Evolutionary conservation across 2,329 filamentous ascomycete genomes (phyloP).

Genomic region (Dryadomyces sulphureus): DNA sequence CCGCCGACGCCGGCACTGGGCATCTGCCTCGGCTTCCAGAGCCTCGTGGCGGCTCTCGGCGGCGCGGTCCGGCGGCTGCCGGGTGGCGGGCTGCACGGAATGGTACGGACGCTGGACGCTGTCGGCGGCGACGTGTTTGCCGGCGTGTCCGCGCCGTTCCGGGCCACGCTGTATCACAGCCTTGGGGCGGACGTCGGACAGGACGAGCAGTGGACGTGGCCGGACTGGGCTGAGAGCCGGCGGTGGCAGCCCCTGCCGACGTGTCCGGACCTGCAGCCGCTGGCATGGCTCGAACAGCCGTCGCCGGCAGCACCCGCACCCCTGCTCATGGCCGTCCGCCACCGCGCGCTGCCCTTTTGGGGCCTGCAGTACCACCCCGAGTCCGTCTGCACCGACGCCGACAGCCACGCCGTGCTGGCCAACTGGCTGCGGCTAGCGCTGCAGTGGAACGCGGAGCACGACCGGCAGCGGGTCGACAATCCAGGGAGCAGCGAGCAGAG

Average conservation of each 20-base stretch:
- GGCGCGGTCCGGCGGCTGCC: slow-evolving; percentile 43
- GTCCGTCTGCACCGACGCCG: slow-evolving; percentile 64
- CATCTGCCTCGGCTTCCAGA: slow-evolving; percentile 83
- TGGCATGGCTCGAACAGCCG: slow-evolving; percentile 45
- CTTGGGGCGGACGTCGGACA: slow-evolving; percentile 40
- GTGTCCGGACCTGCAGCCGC: slow-evolving; percentile 32
- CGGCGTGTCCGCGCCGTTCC: slow-evolving; percentile 37
- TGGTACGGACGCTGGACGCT: slow-evolving; percentile 38
- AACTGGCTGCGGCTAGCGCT: slow-evolving; percentile 62
- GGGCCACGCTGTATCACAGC: slow-evolving; percentile 66
- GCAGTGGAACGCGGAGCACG: slow-evolving; percentile 36
- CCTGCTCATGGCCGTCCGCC: slow-evolving; percentile 64
- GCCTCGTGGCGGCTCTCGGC: slow-evolving; percentile 54
- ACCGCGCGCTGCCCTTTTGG: slow-evolving; percentile 59
- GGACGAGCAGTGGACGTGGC: slow-evolving; percentile 18
- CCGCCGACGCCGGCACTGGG: slow-evolving; percentile 53
- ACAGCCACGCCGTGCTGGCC: slow-evolving; percentile 46
- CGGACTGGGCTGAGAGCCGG: neutral
- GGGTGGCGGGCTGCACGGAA: slow-evolving; percentile 62
- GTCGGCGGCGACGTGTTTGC: slow-evolving; percentile 47
- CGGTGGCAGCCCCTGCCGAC: slow-evolving; percentile 24
- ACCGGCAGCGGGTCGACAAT: slow-evolving; percentile 10
- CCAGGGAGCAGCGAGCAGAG: slow-evolving; percentile 10
- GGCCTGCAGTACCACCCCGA: slow-evolving; percentile 87
- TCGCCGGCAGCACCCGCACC: slow-evolving; percentile 26